These are phyloP conservation scores for Boletus rubroflammeus DNA, from an alignment of 768 basidiomycete genomes.

Conservation along the genomic window DNA sequence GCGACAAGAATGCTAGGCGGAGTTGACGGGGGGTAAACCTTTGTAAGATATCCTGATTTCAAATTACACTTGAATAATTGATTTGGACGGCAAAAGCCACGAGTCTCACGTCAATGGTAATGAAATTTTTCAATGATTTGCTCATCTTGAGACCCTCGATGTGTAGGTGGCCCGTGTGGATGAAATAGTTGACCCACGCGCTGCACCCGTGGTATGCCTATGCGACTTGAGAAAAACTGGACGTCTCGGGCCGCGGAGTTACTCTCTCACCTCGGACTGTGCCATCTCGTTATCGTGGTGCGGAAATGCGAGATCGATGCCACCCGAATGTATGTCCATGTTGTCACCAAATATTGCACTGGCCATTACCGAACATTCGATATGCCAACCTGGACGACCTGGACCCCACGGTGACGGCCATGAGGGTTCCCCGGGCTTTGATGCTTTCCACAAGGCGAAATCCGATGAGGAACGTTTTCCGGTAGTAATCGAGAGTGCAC, in stretches of 20 bases:
- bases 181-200: slow-evolving; percentile 98
- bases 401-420: slow-evolving; percentile 96
- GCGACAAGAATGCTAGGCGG: slow-evolving; percentile 85
- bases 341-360: slow-evolving; percentile 59
- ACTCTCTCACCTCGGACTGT: slow-evolving; percentile 75
- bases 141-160: slow-evolving; percentile 99
- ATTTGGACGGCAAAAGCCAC: not conserved
- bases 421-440: slow-evolving; percentile 92
- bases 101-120: slow-evolving; percentile 80
- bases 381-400: slow-evolving; percentile 77
- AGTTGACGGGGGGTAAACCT: slow-evolving; percentile 84
- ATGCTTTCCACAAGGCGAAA: slow-evolving; percentile 98
- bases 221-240: slow-evolving; percentile 8
- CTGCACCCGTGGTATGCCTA: slow-evolving; percentile 91
- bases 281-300: slow-evolving; percentile 99
- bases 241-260: slow-evolving; percentile 2
- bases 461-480: slow-evolving; percentile 83
- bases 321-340: slow-evolving; percentile 98
- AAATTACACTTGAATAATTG: slow-evolving; percentile 2
- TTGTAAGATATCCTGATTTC: slow-evolving; percentile 73
- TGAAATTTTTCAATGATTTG: slow-evolving; percentile 98
- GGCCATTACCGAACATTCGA: slow-evolving; percentile 99
- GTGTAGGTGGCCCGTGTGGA: slow-evolving; percentile 97
- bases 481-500: slow-evolving; percentile 51
- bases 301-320: slow-evolving; percentile 96